These are phyloP conservation scores for Hyphochytrium catenoides DNA, from an alignment of 352 stramenopile genomes.

Conservation along the genomic window DNA sequence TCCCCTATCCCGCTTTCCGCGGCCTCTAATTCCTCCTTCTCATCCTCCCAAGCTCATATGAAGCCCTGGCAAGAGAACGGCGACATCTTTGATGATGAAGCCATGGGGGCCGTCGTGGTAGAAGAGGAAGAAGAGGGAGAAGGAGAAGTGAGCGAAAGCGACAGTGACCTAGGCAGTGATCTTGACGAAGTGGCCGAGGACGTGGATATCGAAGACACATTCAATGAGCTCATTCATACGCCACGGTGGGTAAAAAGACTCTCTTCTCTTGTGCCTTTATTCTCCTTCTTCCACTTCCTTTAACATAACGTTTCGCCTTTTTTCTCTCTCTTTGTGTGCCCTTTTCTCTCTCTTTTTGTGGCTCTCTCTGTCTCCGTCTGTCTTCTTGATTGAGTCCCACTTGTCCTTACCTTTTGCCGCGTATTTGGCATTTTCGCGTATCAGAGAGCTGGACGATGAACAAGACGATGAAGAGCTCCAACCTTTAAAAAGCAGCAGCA, in stretches of 20 bases:
- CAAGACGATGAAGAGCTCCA: no score
- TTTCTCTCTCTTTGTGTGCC: no score
- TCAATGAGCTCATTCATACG: constrained; percentile 43
- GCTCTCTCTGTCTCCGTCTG: no score
- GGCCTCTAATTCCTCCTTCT: constrained; percentile 34
- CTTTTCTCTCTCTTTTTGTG: no score
- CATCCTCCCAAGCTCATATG: no score
- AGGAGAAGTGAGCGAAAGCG: constrained; percentile 16
- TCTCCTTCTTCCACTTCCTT: neutral
- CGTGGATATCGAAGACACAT: constrained; percentile 59
- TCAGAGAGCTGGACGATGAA: no score
- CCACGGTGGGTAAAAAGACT: constrained; percentile 9
- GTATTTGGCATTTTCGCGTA: constrained; percentile 23
- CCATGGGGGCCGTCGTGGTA: constrained; percentile 40
- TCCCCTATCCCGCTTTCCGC: constrained; percentile 36
- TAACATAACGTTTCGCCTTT: constrained; percentile 3
- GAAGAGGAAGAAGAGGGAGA: constrained; percentile 33
- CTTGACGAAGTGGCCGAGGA: constrained; percentile 56
- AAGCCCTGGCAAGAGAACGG: no score
- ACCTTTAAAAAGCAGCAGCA: no score
- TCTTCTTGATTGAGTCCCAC: neutral
- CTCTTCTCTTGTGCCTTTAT: neutral
- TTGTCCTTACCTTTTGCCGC: constrained; percentile 4
- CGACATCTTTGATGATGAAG: constrained; percentile 12
- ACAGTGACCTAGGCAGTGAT: constrained; percentile 24